Evolutionary conservation across 2,329 filamentous ascomycete genomes (phyloP).

Genomic region (Chrysoporthe puriensis): DNA sequence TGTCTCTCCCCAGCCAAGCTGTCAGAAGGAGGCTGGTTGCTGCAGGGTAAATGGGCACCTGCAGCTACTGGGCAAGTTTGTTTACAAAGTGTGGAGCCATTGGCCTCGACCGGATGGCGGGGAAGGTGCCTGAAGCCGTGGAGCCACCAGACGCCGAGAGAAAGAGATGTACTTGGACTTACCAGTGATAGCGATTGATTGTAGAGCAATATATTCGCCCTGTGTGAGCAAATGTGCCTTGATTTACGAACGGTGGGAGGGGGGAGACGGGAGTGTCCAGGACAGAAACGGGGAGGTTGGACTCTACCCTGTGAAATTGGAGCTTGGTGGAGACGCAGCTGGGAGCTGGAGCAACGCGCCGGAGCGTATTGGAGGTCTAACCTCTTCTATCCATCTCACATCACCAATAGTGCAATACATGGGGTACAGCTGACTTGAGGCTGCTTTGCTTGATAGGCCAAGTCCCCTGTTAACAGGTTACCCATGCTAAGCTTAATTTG

Average conservation of each 20-base stretch:
- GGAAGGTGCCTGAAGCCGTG: slow-evolving; percentile 3
- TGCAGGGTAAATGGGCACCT: slow-evolving; percentile 24
- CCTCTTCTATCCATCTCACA: slow-evolving; percentile 1
- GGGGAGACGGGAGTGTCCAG: slow-evolving; percentile 15
- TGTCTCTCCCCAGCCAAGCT: slow-evolving; percentile 7
- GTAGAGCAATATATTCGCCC: neutral
- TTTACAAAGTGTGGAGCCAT: slow-evolving; percentile 27
- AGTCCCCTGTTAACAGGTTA: neutral
- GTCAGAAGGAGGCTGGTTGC: slow-evolving; percentile 27
- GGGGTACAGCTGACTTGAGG: too few species aligned
- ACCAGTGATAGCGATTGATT: slow-evolving; percentile 15
- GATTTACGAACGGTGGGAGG: slow-evolving; percentile 15
- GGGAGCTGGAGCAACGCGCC: slow-evolving; percentile 14
- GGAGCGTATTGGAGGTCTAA: slow-evolving; percentile 16
- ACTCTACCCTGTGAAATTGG: slow-evolving; percentile 24
- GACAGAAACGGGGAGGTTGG: slow-evolving; percentile 28
- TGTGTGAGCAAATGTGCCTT: neutral
- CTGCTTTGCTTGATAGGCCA: neutral
- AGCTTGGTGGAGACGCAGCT: slow-evolving; percentile 20
- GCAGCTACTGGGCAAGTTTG: slow-evolving; percentile 13
- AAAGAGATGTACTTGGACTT: slow-evolving; percentile 11
- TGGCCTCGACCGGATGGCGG: slow-evolving; percentile 1
- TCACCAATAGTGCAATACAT: slow-evolving; percentile 8
- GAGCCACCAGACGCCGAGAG: neutral
- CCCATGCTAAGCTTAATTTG: neutral